Evolutionary conservation across 2,329 filamentous ascomycete genomes (phyloP), one percentile per base, ranked within the genome.

Genomic region (Aquanectria penicillioides): DNA sequence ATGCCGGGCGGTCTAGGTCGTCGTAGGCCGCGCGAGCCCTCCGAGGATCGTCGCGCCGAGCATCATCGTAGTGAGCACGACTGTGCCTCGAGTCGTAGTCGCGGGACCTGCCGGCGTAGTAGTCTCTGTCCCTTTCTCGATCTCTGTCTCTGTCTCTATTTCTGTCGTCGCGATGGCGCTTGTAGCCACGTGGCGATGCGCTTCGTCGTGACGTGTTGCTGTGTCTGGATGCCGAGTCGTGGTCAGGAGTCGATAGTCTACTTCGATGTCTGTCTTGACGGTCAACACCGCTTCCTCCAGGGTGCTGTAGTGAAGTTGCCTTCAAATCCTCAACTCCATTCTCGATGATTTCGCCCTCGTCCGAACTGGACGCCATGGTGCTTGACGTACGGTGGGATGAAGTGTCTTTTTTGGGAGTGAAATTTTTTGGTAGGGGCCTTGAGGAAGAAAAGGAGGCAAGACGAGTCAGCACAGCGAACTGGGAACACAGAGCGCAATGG

Each of bases 291-390:
- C 82, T 89, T 89, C 88, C 85, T 86, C 89, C 87, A 84, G 86
- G 80, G 78, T 84, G 85, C 84, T 85, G 83, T 84, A 89, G 87
- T 89, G 90, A 89, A 92, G 90, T 91, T 95, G 92, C 92, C 92
- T 95, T 95, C 77, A 79, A 80, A 71, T 81, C 74, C 74, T 75
- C 75, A 83, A 83, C 84, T 78, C 84, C 83, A 80, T 86, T 86
- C 80, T 94, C 91, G 76, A 90, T 80, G 78, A 94, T 93, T 83
- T 96, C 93, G 80, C 93, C 92, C 80, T 96, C 92, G 78, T 92
- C 92, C 73, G 91, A 92, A 80, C 89, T 92, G 69, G 80, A 80
- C 68, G 75, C 65, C 76, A 78, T 78, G 53, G 58, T 73, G 67
- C 62, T 60, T 64, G 66, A 67, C 62, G 40, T 49, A 65, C 49